Evolutionary conservation across 75 land plant species (phyloP), one percentile per base, ranked within the genome.

Genomic region (Ceratopteris richardii): DNA sequence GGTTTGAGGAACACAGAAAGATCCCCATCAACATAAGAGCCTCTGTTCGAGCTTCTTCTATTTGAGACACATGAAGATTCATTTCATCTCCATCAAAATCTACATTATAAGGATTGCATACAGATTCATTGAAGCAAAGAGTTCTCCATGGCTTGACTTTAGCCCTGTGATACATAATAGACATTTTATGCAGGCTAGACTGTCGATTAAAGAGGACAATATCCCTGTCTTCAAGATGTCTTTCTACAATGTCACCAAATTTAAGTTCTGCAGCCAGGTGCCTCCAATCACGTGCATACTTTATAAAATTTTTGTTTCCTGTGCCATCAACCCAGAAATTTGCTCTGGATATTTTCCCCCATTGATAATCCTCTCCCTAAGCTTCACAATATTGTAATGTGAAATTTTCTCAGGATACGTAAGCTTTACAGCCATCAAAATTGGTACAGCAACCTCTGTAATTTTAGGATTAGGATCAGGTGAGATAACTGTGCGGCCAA

Each of bases 81-180:
- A 94, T 94, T 64, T 94, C 98, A 86, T 94, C 98, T 65, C 98
- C 96, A 81, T 94, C 96, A 77, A 94, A 94, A 75, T 94, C 98
- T 44, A 90, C 98, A 83, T 89, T 89, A 51, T 94, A 94, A 21
- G 98, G 98, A 61, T 94, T 89, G 76, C 98, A 94, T 46, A 94
- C 98, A 31, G 98, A 94, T 71, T 94, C 98, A 76, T 94, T 94
- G 58, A 94, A 89, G 56, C 98, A 63, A 56, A 94, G 65, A 31
- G 98, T 94, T 53, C 96, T 81, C 98, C 98, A 94, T 18, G 96
- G 98, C 85, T 88, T 88, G 16, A 94, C 64, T 44, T 80, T 80
- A 29, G 91, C 98, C 85, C 98, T 69, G 54, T 94, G 98, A 40
- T 66, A 89, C 98, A 94, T 89, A 52, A 94, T 85, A 51, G 98